Evolutionary conservation across 495 filamentous ascomycete genomes (phyloP).

Genomic region (Parmelia sp.): DNA sequence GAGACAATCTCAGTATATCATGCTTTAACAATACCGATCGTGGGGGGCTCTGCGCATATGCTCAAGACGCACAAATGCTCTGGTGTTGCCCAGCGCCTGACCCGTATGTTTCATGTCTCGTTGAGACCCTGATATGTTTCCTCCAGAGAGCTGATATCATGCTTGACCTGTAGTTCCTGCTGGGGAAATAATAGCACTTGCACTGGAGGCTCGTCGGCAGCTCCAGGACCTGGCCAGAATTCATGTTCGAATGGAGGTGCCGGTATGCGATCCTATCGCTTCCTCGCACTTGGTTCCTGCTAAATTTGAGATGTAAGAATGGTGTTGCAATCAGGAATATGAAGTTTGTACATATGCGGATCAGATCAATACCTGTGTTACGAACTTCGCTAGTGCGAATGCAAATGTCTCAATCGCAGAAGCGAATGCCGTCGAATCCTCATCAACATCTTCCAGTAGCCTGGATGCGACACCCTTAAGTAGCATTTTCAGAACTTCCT

Average conservation of each 20-base stretch:
- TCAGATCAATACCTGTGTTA: neutral
- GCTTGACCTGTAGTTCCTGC: neutral
- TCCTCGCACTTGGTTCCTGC: neutral
- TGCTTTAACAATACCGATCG: neutral
- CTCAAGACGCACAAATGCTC: neutral
- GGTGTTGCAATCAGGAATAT: neutral
- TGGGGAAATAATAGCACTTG: neutral
- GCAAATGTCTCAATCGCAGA: neutral
- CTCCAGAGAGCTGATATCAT: neutral
- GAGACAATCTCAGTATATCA: neutral
- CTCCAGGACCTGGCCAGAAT: neutral
- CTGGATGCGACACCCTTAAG: neutral
- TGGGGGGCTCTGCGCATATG: neutral
- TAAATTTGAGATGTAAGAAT: neutral
- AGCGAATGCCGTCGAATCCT: neutral
- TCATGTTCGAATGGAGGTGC: neutral
- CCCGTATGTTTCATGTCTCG: neutral
- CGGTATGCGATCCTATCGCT: no score
- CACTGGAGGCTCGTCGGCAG: neutral
- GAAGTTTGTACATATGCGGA: neutral
- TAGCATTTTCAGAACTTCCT: neutral
- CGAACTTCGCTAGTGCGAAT: neutral
- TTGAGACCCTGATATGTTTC: neutral
- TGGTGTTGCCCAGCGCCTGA: neutral
- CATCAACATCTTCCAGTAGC: constrained; percentile 1